Percentiles rank a stretch among this genome's conserved stretches.
Conservation (phyloP, 495 filamentous ascomycete genomes). For the Podospora didyma region DNA sequence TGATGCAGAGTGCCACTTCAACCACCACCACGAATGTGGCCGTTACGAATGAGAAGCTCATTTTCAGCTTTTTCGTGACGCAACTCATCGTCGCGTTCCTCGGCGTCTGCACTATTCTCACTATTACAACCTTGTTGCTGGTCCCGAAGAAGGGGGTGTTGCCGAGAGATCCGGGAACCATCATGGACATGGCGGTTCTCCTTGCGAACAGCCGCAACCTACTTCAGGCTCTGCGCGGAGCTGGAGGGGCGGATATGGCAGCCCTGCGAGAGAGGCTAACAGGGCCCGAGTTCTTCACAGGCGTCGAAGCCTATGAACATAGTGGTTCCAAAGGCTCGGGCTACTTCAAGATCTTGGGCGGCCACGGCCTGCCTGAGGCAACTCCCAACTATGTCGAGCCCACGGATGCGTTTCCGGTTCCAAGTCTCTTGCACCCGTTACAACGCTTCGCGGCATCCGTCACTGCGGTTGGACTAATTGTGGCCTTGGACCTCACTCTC, state of each 20-base stretch:
- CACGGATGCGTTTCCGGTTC: constrained; percentile 10
- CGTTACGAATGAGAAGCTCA: constrained; percentile 10
- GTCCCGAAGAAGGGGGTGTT: constrained; percentile 19
- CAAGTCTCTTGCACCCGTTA: constrained; percentile 10
- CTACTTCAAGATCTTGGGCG: constrained; percentile 19
- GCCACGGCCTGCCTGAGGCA: neutral
- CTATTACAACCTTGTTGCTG: neutral
- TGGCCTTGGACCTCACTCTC: constrained; percentile 16
- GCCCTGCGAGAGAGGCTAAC: constrained; percentile 11
- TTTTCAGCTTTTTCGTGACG: constrained; percentile 6
- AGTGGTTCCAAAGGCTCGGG: constrained; percentile 9
- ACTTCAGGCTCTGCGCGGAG: constrained; percentile 17
- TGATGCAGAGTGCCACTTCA: neutral
- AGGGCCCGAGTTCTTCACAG: constrained; percentile 12
- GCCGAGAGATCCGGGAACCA: constrained; percentile 16
- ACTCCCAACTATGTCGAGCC: constrained; percentile 9
- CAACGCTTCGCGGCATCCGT: constrained; percentile 9
- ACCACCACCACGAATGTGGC: constrained; percentile 1
- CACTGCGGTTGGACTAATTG: constrained; percentile 12
- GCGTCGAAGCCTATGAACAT: constrained; percentile 20
- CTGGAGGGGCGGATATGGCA: constrained; percentile 14
- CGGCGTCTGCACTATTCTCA: constrained; percentile 5
- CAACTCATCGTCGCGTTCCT: constrained; percentile 13
- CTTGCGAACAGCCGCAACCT: constrained; percentile 18
- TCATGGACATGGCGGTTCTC: constrained; percentile 20